These are phyloP conservation scores for Irpex rosettiformis DNA, from an alignment of 1,284 basidiomycete species.

Conservation along the genomic window DNA sequence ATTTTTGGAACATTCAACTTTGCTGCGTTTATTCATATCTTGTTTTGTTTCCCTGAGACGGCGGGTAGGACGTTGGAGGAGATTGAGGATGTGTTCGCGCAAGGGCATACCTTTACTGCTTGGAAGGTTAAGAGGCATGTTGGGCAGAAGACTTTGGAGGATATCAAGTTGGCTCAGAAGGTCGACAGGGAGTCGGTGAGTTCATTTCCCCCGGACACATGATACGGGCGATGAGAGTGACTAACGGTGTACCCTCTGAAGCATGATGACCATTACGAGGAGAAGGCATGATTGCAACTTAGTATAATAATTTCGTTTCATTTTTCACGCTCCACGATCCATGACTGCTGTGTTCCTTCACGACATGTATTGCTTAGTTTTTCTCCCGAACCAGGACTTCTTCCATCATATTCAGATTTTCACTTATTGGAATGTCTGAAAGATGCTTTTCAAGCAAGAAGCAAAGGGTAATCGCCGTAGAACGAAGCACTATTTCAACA, in stretches of 20 bases:
- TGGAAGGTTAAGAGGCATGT: constrained; percentile 64
- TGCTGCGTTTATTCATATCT: constrained; percentile 61
- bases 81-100: constrained; percentile 70
- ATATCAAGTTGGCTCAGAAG: constrained; percentile 25
- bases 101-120: constrained; percentile 67
- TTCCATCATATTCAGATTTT: no score
- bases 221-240: background rate
- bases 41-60: constrained; percentile 77
- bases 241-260: background rate
- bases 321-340: background rate
- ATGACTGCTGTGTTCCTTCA: background rate
- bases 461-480: no score
- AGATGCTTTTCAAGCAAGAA: no score
- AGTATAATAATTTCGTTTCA: background rate
- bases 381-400: no score
- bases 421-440: no score
- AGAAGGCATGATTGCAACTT: constrained; percentile 5
- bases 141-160: constrained; percentile 56
- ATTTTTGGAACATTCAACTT: constrained; percentile 79
- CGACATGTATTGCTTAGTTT: background rate
- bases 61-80: constrained; percentile 71
- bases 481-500: no score
- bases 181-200: constrained; percentile 4
- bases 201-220: background rate
- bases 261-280: constrained; percentile 12